Base-by-base conservation (phyloP, 2,329 filamentous ascomycete genomes). In the Calonectria crousiana region DNA sequence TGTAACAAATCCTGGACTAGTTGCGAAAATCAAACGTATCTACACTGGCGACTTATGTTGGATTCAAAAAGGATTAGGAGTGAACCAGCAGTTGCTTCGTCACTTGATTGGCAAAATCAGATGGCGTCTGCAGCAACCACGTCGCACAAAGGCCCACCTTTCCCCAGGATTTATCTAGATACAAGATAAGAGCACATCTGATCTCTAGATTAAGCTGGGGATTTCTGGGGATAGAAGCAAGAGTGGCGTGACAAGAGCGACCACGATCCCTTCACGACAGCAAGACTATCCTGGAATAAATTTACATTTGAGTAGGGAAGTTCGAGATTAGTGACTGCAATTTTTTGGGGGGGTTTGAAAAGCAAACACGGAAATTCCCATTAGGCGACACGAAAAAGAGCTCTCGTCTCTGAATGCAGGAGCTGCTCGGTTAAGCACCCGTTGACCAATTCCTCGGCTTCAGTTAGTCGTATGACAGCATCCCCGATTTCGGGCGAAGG, bases 161-260 rank as follows among this genome's bases (percentile, higher is more conserved):
- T 69, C 62, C 52, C 49, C 49, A 38, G 52, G 38, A 71, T 49
- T 34, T 49, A 47, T 51, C 20, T 26, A 78, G 75, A 78, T 76
- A 62, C 51, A 66, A 70, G 75, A 76, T 72, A 74, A 58, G 47
- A 30, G 11, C 67, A 38, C 74, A 72, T 60, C 65, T 41, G 52
- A 51, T 51, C 79, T 74, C 65, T 71, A 71, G 44, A 38, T 64
- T n/a, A 53, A 18, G 34, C 62, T 60, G 69, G 73, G 67, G 69
- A 49, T 10, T 53, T 74, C 68, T 69, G 74, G 72, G 69, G 71
- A 38, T 26, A 34, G 20, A 72, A 71, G 72, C 69, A 72, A 41
- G 69, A 20, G 41, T 77, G 76, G 73, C 60, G 74, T 74, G 76
- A 74, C 26, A 47, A 23, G 28, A 67, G n/a, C 2, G 16, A 62